Base-by-base conservation (phyloP, 2,329 filamentous ascomycete species). In the Aspergillus sp. region DNA sequence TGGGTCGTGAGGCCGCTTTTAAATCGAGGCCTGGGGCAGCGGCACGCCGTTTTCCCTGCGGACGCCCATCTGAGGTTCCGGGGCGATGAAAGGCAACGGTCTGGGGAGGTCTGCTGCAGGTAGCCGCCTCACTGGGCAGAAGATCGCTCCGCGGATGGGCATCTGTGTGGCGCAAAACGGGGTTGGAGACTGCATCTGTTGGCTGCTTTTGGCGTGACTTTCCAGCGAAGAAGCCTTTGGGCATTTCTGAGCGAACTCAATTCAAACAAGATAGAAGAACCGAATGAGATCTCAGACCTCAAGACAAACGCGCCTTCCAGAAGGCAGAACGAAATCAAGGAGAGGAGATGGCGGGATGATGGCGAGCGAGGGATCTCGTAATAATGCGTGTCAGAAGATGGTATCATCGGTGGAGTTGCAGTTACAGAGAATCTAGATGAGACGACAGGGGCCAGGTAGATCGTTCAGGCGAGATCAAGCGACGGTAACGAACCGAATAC, bases 101-200 rank as follows among this genome's bases (percentile, higher is more conserved):
- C 10, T 35, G 35, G 6, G 43, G 34, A 8, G 22, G 7, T 7
- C 20, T 10, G 2, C 39, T 35, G 11, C 35, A 32, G 17, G 40
- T 30, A 10, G 41, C 32, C 10, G 39, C 28, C 5, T 34, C 29
- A 11, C 52, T 33, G 17, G 35, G 29, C 15, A 39, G 46, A 19
- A 54, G 42, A 26, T 60, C 55, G 16, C 48, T 45, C n/a, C 53
- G 49, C 5, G 57, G 51, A 13, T 44, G 11, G 3, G 52, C 49
- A 42, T 59, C 52, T 26, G 55, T 40, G 39, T 53, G 51, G 12
- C 51, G 54, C 16, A 58, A 37, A 5, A 50, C 42, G 2, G 58
- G 55, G 24, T 48, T 45, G 5, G 57, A 57, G 13, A 58, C 54
- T 8, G 39, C 31, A 16, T 52, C 50, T 15, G 43, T 31, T 4